phyloP scores from a whole-genome alignment of 2,329 filamentous ascomycete species.

The Verticillium isaacii region DNA sequence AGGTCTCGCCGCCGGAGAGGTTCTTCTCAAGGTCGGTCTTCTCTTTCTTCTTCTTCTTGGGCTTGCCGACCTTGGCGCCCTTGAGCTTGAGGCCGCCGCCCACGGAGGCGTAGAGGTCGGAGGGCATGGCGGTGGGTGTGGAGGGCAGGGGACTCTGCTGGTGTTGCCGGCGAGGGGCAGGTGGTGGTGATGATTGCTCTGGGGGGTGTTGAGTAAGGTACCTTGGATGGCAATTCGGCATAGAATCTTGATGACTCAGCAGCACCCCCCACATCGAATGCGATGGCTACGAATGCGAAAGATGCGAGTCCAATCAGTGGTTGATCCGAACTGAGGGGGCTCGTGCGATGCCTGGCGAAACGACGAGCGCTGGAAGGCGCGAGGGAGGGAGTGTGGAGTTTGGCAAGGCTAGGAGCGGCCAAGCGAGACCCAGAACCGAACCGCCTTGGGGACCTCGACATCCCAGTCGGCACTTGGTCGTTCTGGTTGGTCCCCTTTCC shows the following conservation, averaged over 20 bases:
- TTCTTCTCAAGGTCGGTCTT: conserved; percentile 42
- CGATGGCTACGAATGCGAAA: neutral
- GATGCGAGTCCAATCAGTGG: conserved; percentile 6
- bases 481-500: conserved; percentile 1
- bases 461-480: neutral
- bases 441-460: neutral
- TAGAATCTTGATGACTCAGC: neutral
- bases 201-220: too few relatives aligned
- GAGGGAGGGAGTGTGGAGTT: neutral
- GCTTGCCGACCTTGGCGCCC: conserved; percentile 60
- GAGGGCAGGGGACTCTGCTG: neutral
- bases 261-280: neutral
- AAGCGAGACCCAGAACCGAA: neutral
- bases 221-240: neutral
- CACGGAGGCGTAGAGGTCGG: conserved; percentile 66
- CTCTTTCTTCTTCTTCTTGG: conserved; percentile 62
- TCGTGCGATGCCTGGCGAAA: conserved; percentile 8
- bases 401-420: neutral
- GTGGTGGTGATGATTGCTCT: neutral
- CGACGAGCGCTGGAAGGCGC: neutral
- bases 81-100: conserved; percentile 81
- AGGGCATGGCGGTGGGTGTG: conserved; percentile 48
- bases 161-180: neutral
- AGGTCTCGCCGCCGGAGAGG: conserved; percentile 28
- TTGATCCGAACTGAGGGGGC: conserved; percentile 8